Evolutionary conservation across 2,329 filamentous ascomycete species (phyloP), one percentile per base, ranked within the genome.

Genomic region (Exophiala aquamarina): DNA sequence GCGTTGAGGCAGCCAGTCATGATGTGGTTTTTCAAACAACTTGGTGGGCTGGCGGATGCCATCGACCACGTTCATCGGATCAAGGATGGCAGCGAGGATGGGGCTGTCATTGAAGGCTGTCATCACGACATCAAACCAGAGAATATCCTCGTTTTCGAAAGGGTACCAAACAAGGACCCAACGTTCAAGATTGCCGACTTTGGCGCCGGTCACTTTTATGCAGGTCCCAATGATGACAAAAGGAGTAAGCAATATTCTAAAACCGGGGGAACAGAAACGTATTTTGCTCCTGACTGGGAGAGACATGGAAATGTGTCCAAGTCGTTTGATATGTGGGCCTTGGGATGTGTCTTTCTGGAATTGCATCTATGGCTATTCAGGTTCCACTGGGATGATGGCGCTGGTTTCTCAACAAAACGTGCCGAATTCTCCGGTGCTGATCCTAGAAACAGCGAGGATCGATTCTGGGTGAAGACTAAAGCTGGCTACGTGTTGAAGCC

Each of bases 41-140:
- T 52, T 9, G 19, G 17, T 9, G 49, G 49, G 14, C 33, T 52
- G 18, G 44, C 49, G 15, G 26, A 8, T 28, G 49, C 20, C 4
- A n/a, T 52, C 15, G n/a, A 23, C 21, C 39, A 43, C 14, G 35
- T 52, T 23, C 49, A 52, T 18, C 14, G 49, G 15, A 23, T 52
- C 13, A 38, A 34, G 10, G 36, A 37, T 18, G 29, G 19, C 9
- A 21, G 20, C 4, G 5, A 37, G 3, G 28, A 21, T 4, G 20
- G 20, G 8, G 21, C 19, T 11, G 23, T 35, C 15, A 20, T 21
- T 11, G 23, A 19, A 11, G 49, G 49, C 13, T 52, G 45, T 20
- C 49, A 52, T 29, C 45, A 49, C 36, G 46, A 52, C 23, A 35
- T 52, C 18, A 44, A 52, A 14, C 46, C 46, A 9, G 21, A 38